phyloP scores from a whole-genome alignment of 1,139 yeast species.

The Protomyces lactucae-debilis region DNA sequence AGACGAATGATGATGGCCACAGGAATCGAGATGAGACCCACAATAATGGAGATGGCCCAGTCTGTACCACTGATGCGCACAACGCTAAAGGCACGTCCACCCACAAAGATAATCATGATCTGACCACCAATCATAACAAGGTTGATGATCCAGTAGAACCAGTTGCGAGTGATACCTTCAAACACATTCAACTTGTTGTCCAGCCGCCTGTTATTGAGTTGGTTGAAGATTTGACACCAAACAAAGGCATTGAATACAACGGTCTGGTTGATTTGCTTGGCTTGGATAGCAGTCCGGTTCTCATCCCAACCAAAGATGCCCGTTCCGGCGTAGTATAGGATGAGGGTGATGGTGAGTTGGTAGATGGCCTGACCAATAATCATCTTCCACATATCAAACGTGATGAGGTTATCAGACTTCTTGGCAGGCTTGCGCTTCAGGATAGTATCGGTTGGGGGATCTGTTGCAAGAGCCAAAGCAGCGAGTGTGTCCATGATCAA shows the following conservation, averaged over 20 bases:
- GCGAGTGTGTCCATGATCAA: slow-evolving; percentile 97
- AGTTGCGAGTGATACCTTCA: slow-evolving; percentile 73
- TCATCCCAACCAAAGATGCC: slow-evolving; percentile 45
- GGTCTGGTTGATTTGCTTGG: slow-evolving; percentile 53
- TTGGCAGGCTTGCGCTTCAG: slow-evolving; percentile 82
- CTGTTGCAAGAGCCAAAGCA: slow-evolving; percentile 95
- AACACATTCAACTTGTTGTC: slow-evolving; percentile 88
- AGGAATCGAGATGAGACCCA: slow-evolving; percentile 81
- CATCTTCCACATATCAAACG: slow-evolving; percentile 98
- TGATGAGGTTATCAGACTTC: slow-evolving; percentile 69
- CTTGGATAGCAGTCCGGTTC: background rate
- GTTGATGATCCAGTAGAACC: slow-evolving; percentile 71
- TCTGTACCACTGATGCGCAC: slow-evolving; percentile 69
- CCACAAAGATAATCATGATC: slow-evolving; percentile 87
- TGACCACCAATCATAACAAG: slow-evolving; percentile 75
- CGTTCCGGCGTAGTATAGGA: slow-evolving; percentile 72
- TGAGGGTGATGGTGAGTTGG: slow-evolving; percentile 74
- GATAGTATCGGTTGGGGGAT: slow-evolving; percentile 81
- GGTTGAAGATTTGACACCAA: slow-evolving; percentile 94
- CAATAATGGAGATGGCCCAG: slow-evolving; percentile 85
- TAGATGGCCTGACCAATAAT: slow-evolving; percentile 77
- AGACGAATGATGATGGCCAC: slow-evolving; percentile 65
- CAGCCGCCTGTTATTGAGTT: slow-evolving; percentile 82
- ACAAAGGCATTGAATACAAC: slow-evolving; percentile 94
- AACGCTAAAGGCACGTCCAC: slow-evolving; percentile 90